Conservation (phyloP, 371 early-diverging fungal genomes). For the Cladochytrium tenue region DNA sequence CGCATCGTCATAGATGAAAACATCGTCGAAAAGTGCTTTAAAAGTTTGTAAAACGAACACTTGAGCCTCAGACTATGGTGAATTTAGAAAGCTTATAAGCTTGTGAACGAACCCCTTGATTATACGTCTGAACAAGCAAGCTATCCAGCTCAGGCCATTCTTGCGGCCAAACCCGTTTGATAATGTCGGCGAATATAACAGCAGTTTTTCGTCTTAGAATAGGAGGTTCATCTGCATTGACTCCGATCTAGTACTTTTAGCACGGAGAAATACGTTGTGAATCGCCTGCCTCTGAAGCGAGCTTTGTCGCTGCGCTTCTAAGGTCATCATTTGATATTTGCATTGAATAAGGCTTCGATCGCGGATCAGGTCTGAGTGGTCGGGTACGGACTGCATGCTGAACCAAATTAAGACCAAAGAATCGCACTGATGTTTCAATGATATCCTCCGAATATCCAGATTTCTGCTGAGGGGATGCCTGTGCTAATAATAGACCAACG, state of each 20-base stretch:
- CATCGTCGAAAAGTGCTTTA: conserved; percentile 52
- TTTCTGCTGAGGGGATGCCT: no score
- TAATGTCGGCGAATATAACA: conserved; percentile 51
- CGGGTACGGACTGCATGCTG: no score
- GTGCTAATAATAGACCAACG: no score
- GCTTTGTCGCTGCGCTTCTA: not conserved
- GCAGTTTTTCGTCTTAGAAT: conserved; percentile 57
- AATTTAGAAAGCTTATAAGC: not conserved
- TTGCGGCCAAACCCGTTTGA: conserved; percentile 59
- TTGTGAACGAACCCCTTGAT: conserved; percentile 33
- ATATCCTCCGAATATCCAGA: no score
- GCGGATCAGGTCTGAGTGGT: no score
- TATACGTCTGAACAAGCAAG: conserved; percentile 41
- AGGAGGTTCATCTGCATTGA: not conserved
- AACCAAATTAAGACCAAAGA: no score
- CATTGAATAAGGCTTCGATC: no score
- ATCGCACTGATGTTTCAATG: no score
- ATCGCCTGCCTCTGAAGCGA: not conserved
- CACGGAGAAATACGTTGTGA: not conserved
- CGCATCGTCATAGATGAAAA: conserved; percentile 57
- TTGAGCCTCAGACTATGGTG: not conserved
- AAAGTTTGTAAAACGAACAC: conserved; percentile 38
- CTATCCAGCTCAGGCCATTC: conserved; percentile 56
- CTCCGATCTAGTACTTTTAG: not conserved
- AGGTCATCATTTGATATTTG: not conserved